Percentiles rank a stretch among this genome's conserved stretches.
phyloP scores from a whole-genome alignment of 768 basidiomycete genomes.

The Gymnopilus dilepis region DNA sequence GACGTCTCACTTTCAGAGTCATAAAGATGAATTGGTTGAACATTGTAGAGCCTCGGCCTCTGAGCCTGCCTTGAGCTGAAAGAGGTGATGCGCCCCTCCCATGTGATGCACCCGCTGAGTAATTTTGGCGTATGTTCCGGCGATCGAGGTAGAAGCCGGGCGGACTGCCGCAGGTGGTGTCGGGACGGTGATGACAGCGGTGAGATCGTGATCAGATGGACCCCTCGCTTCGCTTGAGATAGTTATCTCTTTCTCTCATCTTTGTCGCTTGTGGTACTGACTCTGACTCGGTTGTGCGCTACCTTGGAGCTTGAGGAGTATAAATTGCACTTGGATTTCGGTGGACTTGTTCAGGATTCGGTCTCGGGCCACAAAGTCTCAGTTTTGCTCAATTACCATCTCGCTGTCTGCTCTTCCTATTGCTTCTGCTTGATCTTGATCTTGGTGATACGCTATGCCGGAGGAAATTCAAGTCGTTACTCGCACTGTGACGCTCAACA shows the following conservation, averaged over 20 bases:
- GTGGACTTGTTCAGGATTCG: not conserved
- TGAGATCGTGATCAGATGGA: not conserved
- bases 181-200: too few relatives aligned
- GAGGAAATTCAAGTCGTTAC: not conserved
- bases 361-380: too few relatives aligned
- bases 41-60: too few relatives aligned
- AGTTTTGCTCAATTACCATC: too few relatives aligned
- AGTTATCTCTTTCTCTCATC: not conserved
- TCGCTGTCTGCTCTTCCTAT: too few relatives aligned
- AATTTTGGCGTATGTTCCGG: not conserved
- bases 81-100: not conserved
- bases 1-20: not conserved
- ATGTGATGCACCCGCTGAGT: conserved; percentile 4
- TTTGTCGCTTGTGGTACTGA: too few relatives aligned
- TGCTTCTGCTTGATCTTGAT: too few relatives aligned
- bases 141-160: conserved; percentile 1
- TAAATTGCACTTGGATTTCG: not conserved
- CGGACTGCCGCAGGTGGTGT: too few relatives aligned
- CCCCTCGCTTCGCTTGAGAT: not conserved
- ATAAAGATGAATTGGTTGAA: too few relatives aligned
- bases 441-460: not conserved
- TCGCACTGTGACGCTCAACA: conserved; percentile 33
- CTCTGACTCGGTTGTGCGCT: not conserved
- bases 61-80: too few relatives aligned
- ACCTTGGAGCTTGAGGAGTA: not conserved